Percentiles rank a stretch among this genome's conserved stretches.
These are phyloP conservation scores for Akanthomyces dipterigenus DNA, from an alignment of 2,329 filamentous ascomycete species.

Conservation along the genomic window DNA sequence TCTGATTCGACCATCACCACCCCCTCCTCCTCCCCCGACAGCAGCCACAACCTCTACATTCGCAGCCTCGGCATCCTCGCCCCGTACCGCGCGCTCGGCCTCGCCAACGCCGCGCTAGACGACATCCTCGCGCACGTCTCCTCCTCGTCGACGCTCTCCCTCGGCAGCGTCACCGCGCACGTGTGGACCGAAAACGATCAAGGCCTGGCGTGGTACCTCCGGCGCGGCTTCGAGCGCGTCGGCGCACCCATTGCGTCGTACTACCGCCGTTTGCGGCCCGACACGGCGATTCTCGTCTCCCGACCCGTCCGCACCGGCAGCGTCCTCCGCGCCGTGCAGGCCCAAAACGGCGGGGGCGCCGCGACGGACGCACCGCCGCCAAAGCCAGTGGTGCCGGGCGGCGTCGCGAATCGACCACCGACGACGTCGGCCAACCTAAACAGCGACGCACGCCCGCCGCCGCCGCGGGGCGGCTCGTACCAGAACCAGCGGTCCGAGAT, in stretches of 20 bases:
- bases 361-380: neutral
- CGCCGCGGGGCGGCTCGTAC: constrained; percentile 38
- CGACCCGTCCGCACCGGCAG: constrained; percentile 32
- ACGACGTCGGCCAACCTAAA: constrained; percentile 18
- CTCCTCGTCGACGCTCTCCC: constrained; percentile 20
- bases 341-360: constrained; percentile 13
- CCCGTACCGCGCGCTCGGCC: constrained; percentile 54
- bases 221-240: constrained; percentile 47
- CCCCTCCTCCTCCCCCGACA: constrained; percentile 12
- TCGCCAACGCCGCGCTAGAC: constrained; percentile 51
- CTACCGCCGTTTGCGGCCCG: constrained; percentile 55
- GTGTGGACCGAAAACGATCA: constrained; percentile 63
- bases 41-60: constrained; percentile 57
- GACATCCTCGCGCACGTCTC: constrained; percentile 31
- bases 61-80: constrained; percentile 57
- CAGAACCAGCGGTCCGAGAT: constrained; percentile 52
- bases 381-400: constrained; percentile 23
- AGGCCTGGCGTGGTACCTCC: constrained; percentile 55
- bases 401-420: constrained; percentile 27
- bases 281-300: constrained; percentile 54
- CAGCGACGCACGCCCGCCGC: constrained; percentile 16
- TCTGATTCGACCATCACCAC: too few relatives aligned
- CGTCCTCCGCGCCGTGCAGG: constrained; percentile 17
- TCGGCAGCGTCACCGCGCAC: constrained; percentile 50
- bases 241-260: constrained; percentile 47